Conservation (phyloP, 2,329 filamentous ascomycete genomes). For the Orbilia ellipsospora region DNA sequence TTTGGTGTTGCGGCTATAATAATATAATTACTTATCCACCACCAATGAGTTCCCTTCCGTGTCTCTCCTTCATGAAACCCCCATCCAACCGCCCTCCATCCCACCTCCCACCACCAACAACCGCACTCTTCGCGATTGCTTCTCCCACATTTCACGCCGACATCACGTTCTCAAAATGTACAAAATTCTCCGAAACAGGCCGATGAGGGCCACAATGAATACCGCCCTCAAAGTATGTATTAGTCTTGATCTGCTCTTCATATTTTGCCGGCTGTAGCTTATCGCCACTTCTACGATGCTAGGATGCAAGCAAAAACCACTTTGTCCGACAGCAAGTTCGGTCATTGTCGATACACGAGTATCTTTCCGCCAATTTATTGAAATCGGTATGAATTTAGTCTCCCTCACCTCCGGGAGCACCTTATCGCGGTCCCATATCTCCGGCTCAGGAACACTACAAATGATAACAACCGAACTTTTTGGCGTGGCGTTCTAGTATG, state of each 20-base stretch:
- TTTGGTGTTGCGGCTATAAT: not conserved
- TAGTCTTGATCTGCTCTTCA: constrained; percentile 23
- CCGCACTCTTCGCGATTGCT: constrained; percentile 24
- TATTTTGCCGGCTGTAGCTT: constrained; percentile 54
- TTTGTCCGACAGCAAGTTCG: constrained; percentile 79
- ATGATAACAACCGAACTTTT: constrained; percentile 16
- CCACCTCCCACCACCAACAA: constrained; percentile 53
- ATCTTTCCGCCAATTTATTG: constrained; percentile 92
- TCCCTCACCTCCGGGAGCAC: constrained; percentile 14
- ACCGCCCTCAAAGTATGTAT: constrained; percentile 73
- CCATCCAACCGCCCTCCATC: too few relatives aligned
- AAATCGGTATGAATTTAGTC: constrained; percentile 68
- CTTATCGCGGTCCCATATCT: constrained; percentile 26
- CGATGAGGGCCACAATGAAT: constrained; percentile 81
- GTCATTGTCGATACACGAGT: constrained; percentile 97
- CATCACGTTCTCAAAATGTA: constrained; percentile 73
- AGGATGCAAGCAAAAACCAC: constrained; percentile 61
- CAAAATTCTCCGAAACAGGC: constrained; percentile 83
- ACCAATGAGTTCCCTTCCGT: not conserved
- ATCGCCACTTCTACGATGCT: constrained; percentile 50
- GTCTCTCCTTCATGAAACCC: too few relatives aligned
- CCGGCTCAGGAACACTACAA: constrained; percentile 55
- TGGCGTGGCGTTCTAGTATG: constrained; percentile 74
- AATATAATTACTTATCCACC: constrained; percentile 1
- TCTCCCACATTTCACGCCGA: constrained; percentile 55